A percentile compares a stretch with the other conserved stretches of the same genome.
phyloP scores from a whole-genome alignment of 2,329 filamentous ascomycete genomes.

The Cytospora piceicola region DNA sequence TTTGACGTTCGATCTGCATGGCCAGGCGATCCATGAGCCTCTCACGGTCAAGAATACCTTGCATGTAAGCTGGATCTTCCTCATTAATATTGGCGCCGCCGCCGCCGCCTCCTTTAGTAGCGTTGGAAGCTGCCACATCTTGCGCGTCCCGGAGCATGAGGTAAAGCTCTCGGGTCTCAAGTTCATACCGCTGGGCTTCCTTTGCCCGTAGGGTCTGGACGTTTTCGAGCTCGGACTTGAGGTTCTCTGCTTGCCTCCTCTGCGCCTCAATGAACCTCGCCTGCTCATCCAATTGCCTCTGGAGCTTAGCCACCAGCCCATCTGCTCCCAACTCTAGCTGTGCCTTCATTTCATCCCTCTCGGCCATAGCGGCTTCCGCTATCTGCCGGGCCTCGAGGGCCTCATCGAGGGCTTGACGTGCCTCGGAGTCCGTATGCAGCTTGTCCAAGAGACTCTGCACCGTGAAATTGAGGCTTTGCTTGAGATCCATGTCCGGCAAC shows the following conservation, averaged over 20 bases:
- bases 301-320: slow-evolving; percentile 87
- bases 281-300: slow-evolving; percentile 94
- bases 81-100: slow-evolving; percentile 58
- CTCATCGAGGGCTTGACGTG: slow-evolving; percentile 88
- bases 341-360: slow-evolving; percentile 91
- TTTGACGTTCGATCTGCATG: slow-evolving; percentile 93
- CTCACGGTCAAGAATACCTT: slow-evolving; percentile 91
- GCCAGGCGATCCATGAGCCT: slow-evolving; percentile 91
- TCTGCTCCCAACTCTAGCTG: slow-evolving; percentile 91
- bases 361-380: slow-evolving; percentile 92
- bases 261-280: slow-evolving; percentile 88
- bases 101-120: slow-evolving; percentile 59
- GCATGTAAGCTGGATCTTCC: slow-evolving; percentile 75
- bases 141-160: slow-evolving; percentile 98
- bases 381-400: slow-evolving; percentile 88
- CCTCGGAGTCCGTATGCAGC: slow-evolving; percentile 94
- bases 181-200: slow-evolving; percentile 90
- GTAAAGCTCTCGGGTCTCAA: slow-evolving; percentile 95
- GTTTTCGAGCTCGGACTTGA: slow-evolving; percentile 88
- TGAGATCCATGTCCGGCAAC: slow-evolving; percentile 94
- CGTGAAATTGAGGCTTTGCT: slow-evolving; percentile 96
- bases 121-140: slow-evolving; percentile 89
- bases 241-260: slow-evolving; percentile 78
- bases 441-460: slow-evolving; percentile 95
- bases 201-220: slow-evolving; percentile 84